These are phyloP conservation scores for Scheffersomyces lignosus DNA, from an alignment of 805 yeast species.

Conservation along the genomic window DNA sequence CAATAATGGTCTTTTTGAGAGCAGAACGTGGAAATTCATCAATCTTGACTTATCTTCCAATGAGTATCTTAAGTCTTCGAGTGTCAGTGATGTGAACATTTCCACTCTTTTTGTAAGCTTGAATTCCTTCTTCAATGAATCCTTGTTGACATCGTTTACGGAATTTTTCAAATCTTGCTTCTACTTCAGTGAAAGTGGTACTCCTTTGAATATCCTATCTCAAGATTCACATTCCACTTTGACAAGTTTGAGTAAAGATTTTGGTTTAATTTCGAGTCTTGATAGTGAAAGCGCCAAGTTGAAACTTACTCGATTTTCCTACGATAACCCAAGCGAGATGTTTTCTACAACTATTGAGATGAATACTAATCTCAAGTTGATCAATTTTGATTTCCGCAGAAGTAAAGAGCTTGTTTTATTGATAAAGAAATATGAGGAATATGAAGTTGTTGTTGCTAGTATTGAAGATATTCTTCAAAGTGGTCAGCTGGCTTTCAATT, in stretches of 20 bases:
- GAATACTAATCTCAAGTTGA: neutral
- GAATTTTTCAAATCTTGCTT: conserved; percentile 4
- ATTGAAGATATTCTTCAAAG: conserved; percentile 2
- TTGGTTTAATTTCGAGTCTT: neutral
- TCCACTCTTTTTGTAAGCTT: conserved; percentile 1
- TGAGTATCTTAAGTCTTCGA: conserved; percentile 10
- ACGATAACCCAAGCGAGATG: neutral
- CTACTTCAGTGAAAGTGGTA: too few species aligned
- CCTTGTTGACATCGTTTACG: conserved; percentile 2
- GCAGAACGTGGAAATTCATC: conserved; percentile 20
- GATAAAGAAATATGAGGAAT: conserved; percentile 1
- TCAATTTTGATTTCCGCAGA: conserved; percentile 10
- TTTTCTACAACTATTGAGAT: neutral
- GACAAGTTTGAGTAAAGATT: neutral
- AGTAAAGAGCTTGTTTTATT: conserved; percentile 6
- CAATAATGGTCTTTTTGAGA: conserved; percentile 19
- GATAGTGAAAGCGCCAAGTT: neutral
- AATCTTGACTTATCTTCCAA: conserved; percentile 11
- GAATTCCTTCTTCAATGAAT: conserved; percentile 1
- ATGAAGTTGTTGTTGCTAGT: conserved; percentile 2
- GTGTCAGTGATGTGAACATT: neutral
- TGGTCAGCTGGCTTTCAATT: neutral
- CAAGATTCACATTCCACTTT: neutral
- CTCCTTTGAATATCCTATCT: too few species aligned
- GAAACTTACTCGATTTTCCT: neutral